These are phyloP conservation scores for Geosmithia morbida DNA, from an alignment of 2,329 filamentous ascomycete species.

Conservation along the genomic window DNA sequence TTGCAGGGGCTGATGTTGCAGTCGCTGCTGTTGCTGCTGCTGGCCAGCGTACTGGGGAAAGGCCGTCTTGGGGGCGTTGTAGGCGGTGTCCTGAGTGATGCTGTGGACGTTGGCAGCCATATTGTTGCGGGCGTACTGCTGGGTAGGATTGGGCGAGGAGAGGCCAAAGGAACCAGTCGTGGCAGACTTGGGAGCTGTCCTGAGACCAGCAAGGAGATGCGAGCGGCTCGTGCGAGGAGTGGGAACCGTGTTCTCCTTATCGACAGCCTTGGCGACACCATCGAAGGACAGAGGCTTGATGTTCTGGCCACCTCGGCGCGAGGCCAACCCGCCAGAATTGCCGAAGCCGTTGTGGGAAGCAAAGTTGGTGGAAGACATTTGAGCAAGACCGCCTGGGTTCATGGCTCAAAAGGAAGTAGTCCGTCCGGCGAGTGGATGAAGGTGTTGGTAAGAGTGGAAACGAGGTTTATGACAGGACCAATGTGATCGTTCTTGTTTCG, in stretches of 20 bases:
- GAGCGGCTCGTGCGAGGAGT: slow-evolving; percentile 91
- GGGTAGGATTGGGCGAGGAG: slow-evolving; percentile 39
- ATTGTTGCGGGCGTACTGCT: slow-evolving; percentile 28
- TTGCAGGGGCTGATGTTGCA: slow-evolving; percentile 10
- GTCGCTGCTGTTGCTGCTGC: slow-evolving; percentile 8
- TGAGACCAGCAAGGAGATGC: slow-evolving; percentile 81
- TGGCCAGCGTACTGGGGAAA: slow-evolving; percentile 30
- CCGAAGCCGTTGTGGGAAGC: slow-evolving; percentile 56
- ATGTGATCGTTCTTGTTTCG: neutral
- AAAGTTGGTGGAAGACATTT: slow-evolving; percentile 89
- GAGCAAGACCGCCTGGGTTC: slow-evolving; percentile 98
- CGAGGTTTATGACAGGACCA: too few relatives aligned
- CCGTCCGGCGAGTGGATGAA: neutral
- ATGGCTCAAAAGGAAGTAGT: slow-evolving; percentile 34
- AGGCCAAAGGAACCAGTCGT: slow-evolving; percentile 58
- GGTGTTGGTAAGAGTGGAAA: too few relatives aligned
- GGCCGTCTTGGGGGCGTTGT: slow-evolving; percentile 42
- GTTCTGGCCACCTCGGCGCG: slow-evolving; percentile 67
- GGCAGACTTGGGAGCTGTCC: slow-evolving; percentile 82
- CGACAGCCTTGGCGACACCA: slow-evolving; percentile 47
- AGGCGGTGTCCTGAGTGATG: slow-evolving; percentile 24
- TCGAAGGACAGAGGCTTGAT: slow-evolving; percentile 84
- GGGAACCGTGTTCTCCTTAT: slow-evolving; percentile 53
- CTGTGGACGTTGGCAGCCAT: slow-evolving; percentile 28
- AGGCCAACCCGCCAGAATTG: slow-evolving; percentile 72